phyloP scores from a whole-genome alignment of 1,139 yeast genomes.

The Waltiozyma sp. region DNA sequence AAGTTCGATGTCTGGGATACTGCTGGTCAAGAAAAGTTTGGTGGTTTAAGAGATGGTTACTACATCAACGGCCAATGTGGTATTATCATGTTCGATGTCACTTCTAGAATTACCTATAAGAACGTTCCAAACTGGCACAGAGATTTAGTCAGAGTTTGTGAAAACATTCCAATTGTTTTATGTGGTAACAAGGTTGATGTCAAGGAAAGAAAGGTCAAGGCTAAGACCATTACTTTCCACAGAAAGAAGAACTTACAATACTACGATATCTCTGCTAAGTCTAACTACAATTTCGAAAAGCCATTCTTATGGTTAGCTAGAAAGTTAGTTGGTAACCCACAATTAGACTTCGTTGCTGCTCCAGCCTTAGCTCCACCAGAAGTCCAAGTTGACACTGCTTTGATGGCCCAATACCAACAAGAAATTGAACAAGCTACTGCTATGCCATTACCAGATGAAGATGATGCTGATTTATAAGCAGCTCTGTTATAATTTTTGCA shows the following conservation, averaged over 20 bases:
- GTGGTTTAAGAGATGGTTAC: constrained; percentile 99
- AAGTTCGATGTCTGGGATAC: constrained; percentile 99
- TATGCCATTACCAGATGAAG: constrained; percentile 99
- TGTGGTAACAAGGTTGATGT: constrained; percentile 99
- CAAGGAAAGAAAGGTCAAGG: constrained; percentile 99
- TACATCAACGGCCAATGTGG: constrained; percentile 99
- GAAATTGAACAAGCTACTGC: constrained; percentile 99
- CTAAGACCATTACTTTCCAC: constrained; percentile 99
- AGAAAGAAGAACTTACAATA: constrained; percentile 99
- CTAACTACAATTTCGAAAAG: constrained; percentile 98
- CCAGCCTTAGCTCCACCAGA: constrained; percentile 99
- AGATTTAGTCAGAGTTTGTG: constrained; percentile 98
- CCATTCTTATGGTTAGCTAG: constrained; percentile 99
- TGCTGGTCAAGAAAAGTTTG: constrained; percentile 99
- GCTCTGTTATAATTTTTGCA: not conserved
- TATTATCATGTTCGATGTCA: constrained; percentile 99
- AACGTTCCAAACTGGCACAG: constrained; percentile 99
- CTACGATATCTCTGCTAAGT: constrained; percentile 98
- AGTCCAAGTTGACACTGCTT: constrained; percentile 90
- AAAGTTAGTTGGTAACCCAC: constrained; percentile 97
- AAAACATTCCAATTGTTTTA: constrained; percentile 96
- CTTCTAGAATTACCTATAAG: constrained; percentile 98
- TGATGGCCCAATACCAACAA: constrained; percentile 97
- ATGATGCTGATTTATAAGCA: constrained; percentile 87
- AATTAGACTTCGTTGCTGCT: constrained; percentile 95